Base-by-base conservation (phyloP, 2,329 filamentous ascomycete species). In the Pseudogymnoascus sp. region DNA sequence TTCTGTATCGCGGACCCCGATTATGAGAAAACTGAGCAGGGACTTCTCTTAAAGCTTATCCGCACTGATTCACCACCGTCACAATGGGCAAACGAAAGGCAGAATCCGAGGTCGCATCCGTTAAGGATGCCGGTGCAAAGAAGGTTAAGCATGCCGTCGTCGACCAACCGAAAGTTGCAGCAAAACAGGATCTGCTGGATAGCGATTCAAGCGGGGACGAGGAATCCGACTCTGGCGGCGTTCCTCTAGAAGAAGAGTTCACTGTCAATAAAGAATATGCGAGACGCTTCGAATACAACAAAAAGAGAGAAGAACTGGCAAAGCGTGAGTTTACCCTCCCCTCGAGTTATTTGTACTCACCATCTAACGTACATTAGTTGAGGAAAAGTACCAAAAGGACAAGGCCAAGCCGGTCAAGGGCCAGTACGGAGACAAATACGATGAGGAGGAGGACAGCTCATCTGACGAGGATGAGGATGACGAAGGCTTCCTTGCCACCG, bases 191-290 rank as follows among this genome's bases (percentile, higher is more conserved):
- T 31, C 74, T 86, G 33, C 79, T 87, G 58, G 82, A 85, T 62
- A 74, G 73, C 42, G 72, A 74, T 62, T 72, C 74, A 4, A 65
- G 68, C 45, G 69, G 67, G 13, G 72, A 72, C 9, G 67, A 71
- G 48, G 72, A 74, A 27, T 72, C 71, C 59, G 68, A 67, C 60
- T 72, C 70, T 60, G 72, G 69, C 60, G 70, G 74, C 67, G 69
- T 70, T 68, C 67, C 73, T 72, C 63, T 66, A 71, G 13, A 70
- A 67, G 37, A 73, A 37, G 74, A 74, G 31, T 82, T 97, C 73
- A 92, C 89, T 73, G 87, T 99, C 75, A 97, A 99, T 75, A 81
- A 92, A 73, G 90, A 95, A 60, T 99, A 87, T 74, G 94, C 94
- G 45, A 85, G 84, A 68, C 83, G 90, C 40, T 97, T 96, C 69